Conservation (phyloP, 805 yeast species). For the Saccharomycopsis oosterbeekiorum region DNA sequence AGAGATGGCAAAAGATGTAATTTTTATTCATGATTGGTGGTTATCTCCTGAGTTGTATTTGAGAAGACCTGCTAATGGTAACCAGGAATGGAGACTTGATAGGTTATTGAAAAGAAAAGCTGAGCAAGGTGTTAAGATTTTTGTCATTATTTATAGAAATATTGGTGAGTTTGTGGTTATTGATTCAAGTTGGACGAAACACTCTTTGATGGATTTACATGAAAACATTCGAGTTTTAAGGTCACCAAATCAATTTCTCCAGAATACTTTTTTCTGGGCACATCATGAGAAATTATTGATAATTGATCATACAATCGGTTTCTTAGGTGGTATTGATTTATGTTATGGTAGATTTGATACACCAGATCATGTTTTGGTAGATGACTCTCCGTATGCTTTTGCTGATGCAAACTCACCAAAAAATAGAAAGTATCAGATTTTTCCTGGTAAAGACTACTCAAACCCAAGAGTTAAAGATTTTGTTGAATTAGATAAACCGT, state of each 20-base stretch:
- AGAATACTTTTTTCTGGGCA: constrained; percentile 95
- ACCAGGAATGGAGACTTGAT: constrained; percentile 89
- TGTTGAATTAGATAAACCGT: constrained; percentile 69
- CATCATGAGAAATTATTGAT: constrained; percentile 92
- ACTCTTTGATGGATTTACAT: constrained; percentile 77
- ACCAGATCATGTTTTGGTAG: constrained; percentile 84
- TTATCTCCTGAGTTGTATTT: constrained; percentile 86
- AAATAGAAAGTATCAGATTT: constrained; percentile 42
- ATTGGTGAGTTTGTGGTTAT: constrained; percentile 90
- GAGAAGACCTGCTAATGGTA: constrained; percentile 90
- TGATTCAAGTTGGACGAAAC: constrained; percentile 91
- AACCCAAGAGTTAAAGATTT: constrained; percentile 92
- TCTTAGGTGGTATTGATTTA: constrained; percentile 90
- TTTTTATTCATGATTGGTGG: constrained; percentile 99
- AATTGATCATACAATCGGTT: constrained; percentile 80
- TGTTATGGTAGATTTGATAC: constrained; percentile 96
- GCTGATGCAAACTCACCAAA: constrained; percentile 29
- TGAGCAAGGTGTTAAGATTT: constrained; percentile 88
- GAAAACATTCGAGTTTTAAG: constrained; percentile 82
- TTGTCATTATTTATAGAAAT: constrained; percentile 84
- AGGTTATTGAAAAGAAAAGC: constrained; percentile 83
- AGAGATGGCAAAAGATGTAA: constrained; percentile 86
- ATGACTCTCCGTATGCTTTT: constrained; percentile 44
- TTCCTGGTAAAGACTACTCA: constrained; percentile 96
- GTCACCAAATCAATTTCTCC: constrained; percentile 90